Conservation (phyloP, 2,329 filamentous ascomycete genomes). For the Colletotrichum shisoi region DNA sequence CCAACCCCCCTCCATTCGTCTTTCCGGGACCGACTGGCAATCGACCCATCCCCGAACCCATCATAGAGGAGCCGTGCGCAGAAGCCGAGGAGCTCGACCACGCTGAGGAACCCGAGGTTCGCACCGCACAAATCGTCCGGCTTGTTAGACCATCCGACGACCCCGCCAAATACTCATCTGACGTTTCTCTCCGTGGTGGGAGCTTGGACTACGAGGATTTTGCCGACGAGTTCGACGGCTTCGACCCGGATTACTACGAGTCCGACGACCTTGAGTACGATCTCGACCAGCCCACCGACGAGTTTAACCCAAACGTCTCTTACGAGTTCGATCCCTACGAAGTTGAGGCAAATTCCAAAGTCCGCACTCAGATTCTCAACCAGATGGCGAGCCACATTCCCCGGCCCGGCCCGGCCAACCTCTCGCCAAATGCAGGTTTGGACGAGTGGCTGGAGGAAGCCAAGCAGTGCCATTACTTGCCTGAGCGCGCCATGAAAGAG, state of each 20-base stretch:
- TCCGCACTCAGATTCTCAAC: conserved; percentile 30
- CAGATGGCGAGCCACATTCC: conserved; percentile 67
- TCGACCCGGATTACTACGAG: conserved; percentile 34
- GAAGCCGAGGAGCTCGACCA: conserved; percentile 19
- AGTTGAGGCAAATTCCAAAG: conserved; percentile 14
- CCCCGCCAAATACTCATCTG: conserved; percentile 16
- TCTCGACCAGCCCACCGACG: conserved; percentile 9
- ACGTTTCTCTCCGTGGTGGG: conserved; percentile 25
- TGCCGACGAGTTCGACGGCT: conserved; percentile 24
- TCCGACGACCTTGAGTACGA: conserved; percentile 33
- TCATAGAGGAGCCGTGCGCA: conserved; percentile 13
- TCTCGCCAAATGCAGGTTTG: conserved; percentile 82
- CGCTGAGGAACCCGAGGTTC: conserved; percentile 30
- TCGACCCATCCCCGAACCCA: conserved; percentile 15
- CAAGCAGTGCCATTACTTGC: conserved; percentile 96
- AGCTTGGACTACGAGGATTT: conserved; percentile 27
- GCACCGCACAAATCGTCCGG: conserved; percentile 25
- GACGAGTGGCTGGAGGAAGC: conserved; percentile 98
- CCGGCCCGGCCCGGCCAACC: conserved; percentile 86
- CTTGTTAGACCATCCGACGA: conserved; percentile 28
- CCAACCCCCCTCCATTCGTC: conserved; percentile 2
- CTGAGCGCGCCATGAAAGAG: conserved; percentile 97
- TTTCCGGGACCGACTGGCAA: background rate
- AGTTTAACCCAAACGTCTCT: conserved; percentile 29
- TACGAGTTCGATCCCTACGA: conserved; percentile 26